Conservation (phyloP, 768 basidiomycete species). For the Russula sp. region DNA sequence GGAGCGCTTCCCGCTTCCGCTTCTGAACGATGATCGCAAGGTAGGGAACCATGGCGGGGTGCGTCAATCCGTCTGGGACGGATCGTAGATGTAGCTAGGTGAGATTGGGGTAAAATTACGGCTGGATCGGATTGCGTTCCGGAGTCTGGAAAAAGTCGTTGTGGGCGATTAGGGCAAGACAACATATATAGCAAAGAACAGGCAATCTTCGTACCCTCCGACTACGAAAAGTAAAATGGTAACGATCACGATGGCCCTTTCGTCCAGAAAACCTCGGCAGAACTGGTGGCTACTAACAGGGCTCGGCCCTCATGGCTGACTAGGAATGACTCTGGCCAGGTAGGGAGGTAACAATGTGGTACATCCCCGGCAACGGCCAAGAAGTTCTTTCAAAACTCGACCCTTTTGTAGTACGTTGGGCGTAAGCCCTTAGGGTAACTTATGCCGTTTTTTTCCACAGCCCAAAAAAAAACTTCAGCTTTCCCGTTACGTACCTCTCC, state of each 20-base stretch:
- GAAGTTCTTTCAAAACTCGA: not conserved
- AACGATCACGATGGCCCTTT: not conserved
- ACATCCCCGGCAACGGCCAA: conserved; percentile 4
- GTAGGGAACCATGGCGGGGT: not conserved
- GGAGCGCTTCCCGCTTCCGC: not conserved
- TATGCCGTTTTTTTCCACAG: not conserved
- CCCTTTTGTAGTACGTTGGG: not conserved
- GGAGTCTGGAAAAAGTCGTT: not conserved
- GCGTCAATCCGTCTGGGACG: conserved; percentile 14
- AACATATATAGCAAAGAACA: conserved; percentile 3
- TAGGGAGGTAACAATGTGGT: not conserved
- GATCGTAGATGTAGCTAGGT: conserved; percentile 1
- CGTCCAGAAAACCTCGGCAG: conserved; percentile 7
- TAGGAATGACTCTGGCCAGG: not conserved
- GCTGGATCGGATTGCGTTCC: not conserved
- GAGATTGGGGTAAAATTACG: conserved; percentile 7
- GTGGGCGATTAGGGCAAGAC: not conserved
- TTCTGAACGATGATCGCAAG: conserved; percentile 23
- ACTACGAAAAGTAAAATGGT: conserved; percentile 2
- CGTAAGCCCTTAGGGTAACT: not conserved
- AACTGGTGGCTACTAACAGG: conserved; percentile 3
- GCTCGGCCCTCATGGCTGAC: not conserved
- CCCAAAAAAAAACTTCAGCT: not conserved
- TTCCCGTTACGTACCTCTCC: not conserved
- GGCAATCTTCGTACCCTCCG: not conserved